These are phyloP conservation scores for Sanghuangporus sanghuang DNA, from an alignment of 1,284 basidiomycete species.

Conservation along the genomic window DNA sequence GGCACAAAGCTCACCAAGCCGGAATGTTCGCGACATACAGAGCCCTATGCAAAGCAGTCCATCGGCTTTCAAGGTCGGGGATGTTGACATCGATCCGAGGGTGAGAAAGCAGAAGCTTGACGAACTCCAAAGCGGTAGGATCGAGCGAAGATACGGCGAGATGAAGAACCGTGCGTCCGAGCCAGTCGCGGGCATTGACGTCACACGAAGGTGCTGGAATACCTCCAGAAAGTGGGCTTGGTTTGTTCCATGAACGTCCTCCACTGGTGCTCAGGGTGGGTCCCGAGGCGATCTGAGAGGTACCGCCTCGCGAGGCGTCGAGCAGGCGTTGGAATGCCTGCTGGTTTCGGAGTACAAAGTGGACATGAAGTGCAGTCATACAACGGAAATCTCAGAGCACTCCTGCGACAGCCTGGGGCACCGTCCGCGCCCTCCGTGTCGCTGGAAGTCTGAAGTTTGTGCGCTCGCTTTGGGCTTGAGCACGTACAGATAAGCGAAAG, in stretches of 20 bases:
- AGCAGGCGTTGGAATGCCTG: constrained; percentile 81
- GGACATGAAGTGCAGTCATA: constrained; percentile 80
- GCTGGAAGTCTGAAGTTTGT: constrained; percentile 6
- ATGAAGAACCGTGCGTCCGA: constrained; percentile 82
- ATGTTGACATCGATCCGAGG: constrained; percentile 80
- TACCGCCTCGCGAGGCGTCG: constrained; percentile 40
- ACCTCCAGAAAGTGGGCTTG: constrained; percentile 36
- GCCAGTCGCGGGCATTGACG: constrained; percentile 68
- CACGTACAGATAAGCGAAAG: constrained; percentile 5
- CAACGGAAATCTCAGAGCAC: constrained; percentile 27
- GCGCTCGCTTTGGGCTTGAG: background rate
- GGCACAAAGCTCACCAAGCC: constrained; percentile 49
- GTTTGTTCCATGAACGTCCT: constrained; percentile 62
- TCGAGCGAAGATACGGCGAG: constrained; percentile 64
- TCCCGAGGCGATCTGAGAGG: constrained; percentile 32
- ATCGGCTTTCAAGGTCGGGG: constrained; percentile 80
- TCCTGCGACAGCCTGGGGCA: constrained; percentile 1
- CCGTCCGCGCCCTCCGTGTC: background rate
- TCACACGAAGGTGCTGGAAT: constrained; percentile 36
- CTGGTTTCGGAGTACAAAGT: constrained; percentile 71
- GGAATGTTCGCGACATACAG: constrained; percentile 84
- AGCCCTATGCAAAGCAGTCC: constrained; percentile 91
- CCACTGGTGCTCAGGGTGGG: constrained; percentile 34
- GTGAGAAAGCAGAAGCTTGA: constrained; percentile 76
- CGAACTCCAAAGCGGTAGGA: constrained; percentile 70